A percentile compares a stretch with the other conserved stretches of the same genome.
These are phyloP conservation scores for Torulaspora globosa DNA, from an alignment of 1,139 yeast genomes.

Conservation along the genomic window DNA sequence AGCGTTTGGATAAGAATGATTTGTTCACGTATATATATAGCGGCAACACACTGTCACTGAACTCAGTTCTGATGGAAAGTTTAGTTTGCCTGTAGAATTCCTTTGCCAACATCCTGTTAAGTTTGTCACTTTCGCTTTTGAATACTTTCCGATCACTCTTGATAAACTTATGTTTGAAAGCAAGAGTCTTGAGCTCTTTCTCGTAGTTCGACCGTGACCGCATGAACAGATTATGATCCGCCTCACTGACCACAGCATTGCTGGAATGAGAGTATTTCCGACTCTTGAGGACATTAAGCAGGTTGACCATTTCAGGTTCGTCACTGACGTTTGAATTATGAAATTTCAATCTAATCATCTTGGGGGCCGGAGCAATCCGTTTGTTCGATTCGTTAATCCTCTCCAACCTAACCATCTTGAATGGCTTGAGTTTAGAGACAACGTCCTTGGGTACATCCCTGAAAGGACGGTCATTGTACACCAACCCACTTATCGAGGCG, in stretches of 20 bases:
- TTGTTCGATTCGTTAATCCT: conserved; percentile 11
- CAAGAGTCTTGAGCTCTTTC: conserved; percentile 18
- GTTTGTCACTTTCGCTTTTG: conserved; percentile 21
- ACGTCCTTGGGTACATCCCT: conserved; percentile 32
- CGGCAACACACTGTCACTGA: conserved; percentile 22
- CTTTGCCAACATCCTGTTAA: conserved; percentile 23
- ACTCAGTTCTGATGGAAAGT: conserved; percentile 22
- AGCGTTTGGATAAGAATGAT: conserved; percentile 18
- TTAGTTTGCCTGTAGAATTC: conserved; percentile 26
- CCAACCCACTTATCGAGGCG: conserved; percentile 37
- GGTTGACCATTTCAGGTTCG: conserved; percentile 26
- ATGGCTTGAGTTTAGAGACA: conserved; percentile 30
- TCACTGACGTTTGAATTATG: conserved; percentile 32
- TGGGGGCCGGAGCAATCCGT: conserved; percentile 9
- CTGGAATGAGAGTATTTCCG: conserved; percentile 1
- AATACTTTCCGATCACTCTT: conserved; percentile 28
- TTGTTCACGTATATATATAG: conserved; percentile 27
- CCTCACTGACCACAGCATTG: conserved; percentile 1
- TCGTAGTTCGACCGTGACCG: conserved; percentile 18
- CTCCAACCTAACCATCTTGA: conserved; percentile 24
- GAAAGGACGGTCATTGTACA: conserved; percentile 33
- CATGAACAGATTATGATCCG: conserved; percentile 9
- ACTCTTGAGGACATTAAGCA: conserved; percentile 14
- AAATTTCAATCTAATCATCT: conserved; percentile 27
- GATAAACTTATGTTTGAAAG: conserved; percentile 26